phyloP scores from a whole-genome alignment of 1,284 basidiomycete genomes.

The Golubevia pallescens region DNA sequence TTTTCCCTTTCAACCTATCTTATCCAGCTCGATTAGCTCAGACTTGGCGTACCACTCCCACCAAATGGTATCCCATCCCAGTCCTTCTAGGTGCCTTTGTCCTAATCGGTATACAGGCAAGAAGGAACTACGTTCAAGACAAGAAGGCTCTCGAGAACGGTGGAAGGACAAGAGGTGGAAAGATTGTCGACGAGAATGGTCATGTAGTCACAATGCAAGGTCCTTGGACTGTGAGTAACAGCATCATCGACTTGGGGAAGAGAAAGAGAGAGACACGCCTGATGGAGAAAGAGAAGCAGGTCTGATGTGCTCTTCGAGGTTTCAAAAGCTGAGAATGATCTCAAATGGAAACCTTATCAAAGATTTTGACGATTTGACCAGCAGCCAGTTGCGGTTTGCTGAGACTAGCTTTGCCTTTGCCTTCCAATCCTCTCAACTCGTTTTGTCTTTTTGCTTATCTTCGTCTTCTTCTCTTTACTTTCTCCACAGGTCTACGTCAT shows the following conservation, averaged over 20 bases:
- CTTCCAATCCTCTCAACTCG: slow-evolving; percentile 1
- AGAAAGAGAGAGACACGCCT: not conserved
- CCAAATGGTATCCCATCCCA: slow-evolving; percentile 94
- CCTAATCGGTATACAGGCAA: slow-evolving; percentile 70
- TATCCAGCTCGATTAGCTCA: slow-evolving; percentile 68
- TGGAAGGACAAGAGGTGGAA: slow-evolving; percentile 27
- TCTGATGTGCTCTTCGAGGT: not conserved
- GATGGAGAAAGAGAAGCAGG: too few species aligned
- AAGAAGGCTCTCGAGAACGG: slow-evolving; percentile 27
- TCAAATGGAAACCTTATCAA: not conserved
- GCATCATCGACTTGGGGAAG: not conserved
- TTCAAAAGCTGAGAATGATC: not conserved
- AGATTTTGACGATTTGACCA: not conserved
- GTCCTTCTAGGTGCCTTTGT: slow-evolving; percentile 72
- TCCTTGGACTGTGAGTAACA: slow-evolving; percentile 87
- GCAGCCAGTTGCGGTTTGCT: not conserved
- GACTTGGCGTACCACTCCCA: slow-evolving; percentile 87
- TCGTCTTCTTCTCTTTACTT: not conserved
- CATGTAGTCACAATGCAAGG: slow-evolving; percentile 75
- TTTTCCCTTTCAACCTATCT: not conserved
- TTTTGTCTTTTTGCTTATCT: not conserved
- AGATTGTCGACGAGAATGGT: slow-evolving; percentile 71
- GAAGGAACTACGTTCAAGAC: slow-evolving; percentile 69
- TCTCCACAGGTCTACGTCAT: slow-evolving; percentile 83
- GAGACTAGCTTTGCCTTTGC: not conserved